Base-by-base conservation (phyloP, 305 asterid species). In the Fraxinus paxiana region DNA sequence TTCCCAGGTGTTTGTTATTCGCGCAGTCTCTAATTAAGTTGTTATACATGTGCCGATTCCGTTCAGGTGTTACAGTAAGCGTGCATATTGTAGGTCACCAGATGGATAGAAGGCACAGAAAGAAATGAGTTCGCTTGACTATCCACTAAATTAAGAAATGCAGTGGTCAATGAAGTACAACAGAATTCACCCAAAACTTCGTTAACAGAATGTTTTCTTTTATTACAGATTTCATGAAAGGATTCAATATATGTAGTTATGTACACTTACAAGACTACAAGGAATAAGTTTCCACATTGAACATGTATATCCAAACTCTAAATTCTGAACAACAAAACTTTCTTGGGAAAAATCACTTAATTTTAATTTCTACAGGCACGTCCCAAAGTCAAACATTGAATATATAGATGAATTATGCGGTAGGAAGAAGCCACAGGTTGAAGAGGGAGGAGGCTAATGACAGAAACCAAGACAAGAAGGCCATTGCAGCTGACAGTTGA, bases 341-440 rank as follows among this genome's bases (percentile, higher is more conserved):
- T 81, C 70, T 38, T 22, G 31, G 77, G 51, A 74, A 51, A 10
- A 48, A 78, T 79, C 80, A 73, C 9, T 22, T 61, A 28, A 28
- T 24, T 73, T 67, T 51, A 75, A 79, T 82, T 38, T 78, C 79
- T 83, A 75, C 48, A 75, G 24, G 15, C 26, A 75, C 51, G 17
- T 30, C 8, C n/a, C n/a, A n/a, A n/a, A n/a, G n/a, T 80, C 75
- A 46, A 61, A 43, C 33, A 71, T 15, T 28, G 37, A 48, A 76
- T 80, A 10, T 54, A 73, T 75, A 75, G 76, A 74, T 38, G 65
- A 69, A 38, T 88, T 90, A 92, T n/a, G 87, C 71, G 15, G 94
- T 89, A 65, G 94, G 92, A 35, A 94, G 92, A 76, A 89, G 90
- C 98, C 98, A 94, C 24, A 93, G 93, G 80, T 94, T 93, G 92